phyloP scores from a whole-genome alignment of 257 asterid species.

The Solanum sejunctum region DNA sequence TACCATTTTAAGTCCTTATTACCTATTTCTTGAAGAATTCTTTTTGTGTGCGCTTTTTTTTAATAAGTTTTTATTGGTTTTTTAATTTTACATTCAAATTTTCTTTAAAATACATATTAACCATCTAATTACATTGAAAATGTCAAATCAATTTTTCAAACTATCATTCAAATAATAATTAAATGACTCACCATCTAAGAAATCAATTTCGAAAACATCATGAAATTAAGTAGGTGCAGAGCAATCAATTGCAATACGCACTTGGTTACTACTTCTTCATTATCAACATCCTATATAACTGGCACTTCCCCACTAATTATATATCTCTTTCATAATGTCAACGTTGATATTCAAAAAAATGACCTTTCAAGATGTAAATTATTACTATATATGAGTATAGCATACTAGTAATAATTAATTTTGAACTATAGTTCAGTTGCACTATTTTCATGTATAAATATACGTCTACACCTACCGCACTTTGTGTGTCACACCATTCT shows the following conservation, averaged over 20 bases:
- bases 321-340: not conserved
- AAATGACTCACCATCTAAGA: not conserved
- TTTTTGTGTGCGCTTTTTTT: no score
- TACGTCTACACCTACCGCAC: not conserved
- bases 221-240: not conserved
- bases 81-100: no score
- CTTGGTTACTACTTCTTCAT: not conserved
- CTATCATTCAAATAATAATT: no score
- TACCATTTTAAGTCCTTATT: no score
- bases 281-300: not conserved
- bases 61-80: no score
- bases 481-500: not conserved
- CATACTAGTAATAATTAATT: conserved; percentile 3
- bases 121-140: no score
- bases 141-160: no score
- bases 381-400: conserved; percentile 6
- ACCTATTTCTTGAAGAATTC: no score
- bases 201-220: not conserved
- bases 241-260: not conserved
- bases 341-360: not conserved
- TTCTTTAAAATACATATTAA: no score
- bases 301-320: not conserved
- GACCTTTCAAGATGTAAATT: not conserved
- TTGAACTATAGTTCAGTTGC: not conserved
- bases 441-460: not conserved